phyloP scores from a whole-genome alignment of 305 asterid genomes.

The Fraxinus latifolia region DNA sequence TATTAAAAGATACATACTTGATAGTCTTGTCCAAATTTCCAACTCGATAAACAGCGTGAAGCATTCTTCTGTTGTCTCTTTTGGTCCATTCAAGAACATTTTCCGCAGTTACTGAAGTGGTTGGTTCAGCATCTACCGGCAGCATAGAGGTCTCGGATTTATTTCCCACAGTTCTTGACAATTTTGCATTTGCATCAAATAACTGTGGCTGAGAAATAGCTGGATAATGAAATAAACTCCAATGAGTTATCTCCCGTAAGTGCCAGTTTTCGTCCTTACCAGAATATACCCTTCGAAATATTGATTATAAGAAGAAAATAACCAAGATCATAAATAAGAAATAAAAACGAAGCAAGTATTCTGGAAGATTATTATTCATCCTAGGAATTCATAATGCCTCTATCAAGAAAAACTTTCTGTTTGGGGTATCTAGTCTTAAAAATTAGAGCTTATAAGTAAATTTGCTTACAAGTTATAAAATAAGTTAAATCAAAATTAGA shows the following conservation, averaged over 20 bases:
- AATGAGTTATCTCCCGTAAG: background rate
- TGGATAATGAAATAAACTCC: constrained; percentile 23
- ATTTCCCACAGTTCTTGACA: constrained; percentile 21
- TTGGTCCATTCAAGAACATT: constrained; percentile 40
- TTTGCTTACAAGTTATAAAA: background rate
- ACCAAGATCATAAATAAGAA: background rate
- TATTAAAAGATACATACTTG: constrained; percentile 26
- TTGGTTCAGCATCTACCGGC: constrained; percentile 26
- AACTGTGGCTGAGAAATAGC: constrained; percentile 43
- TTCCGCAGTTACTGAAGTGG: constrained; percentile 22
- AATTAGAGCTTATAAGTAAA: background rate
- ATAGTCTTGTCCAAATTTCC: constrained; percentile 50
- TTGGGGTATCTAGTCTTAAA: background rate
- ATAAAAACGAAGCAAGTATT: background rate
- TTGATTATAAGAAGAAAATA: background rate
- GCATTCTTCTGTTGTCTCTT: constrained; percentile 47
- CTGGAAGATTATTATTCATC: background rate
- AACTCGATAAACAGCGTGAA: constrained; percentile 49
- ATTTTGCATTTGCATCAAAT: constrained; percentile 33
- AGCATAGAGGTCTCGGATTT: constrained; percentile 14
- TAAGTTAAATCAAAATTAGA: background rate
- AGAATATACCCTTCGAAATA: background rate
- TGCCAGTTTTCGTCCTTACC: constrained; percentile 7
- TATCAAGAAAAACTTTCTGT: background rate
- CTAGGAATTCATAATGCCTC: background rate